Conservation (phyloP, 2,329 filamentous ascomycete species). For the Myotisia sp. region DNA sequence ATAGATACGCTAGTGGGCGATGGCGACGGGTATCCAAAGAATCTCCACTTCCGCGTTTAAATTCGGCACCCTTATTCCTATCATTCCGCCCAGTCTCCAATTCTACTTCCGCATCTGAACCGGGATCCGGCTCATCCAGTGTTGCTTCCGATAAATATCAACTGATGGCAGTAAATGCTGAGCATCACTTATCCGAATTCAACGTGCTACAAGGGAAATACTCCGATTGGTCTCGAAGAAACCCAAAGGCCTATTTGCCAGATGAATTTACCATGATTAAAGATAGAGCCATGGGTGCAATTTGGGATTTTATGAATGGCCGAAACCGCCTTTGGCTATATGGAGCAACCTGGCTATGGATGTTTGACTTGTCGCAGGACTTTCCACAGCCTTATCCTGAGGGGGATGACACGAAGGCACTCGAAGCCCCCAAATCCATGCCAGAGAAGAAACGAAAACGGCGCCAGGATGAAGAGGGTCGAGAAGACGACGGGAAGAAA, state of each 20-base stretch:
- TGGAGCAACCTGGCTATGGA: constrained; percentile 72
- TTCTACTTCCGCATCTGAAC: constrained; percentile 30
- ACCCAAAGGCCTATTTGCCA: constrained; percentile 62
- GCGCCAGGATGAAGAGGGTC: constrained; percentile 11
- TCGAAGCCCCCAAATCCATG: neutral
- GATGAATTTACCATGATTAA: constrained; percentile 57
- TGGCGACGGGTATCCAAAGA: constrained; percentile 66
- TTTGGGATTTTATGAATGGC: constrained; percentile 56
- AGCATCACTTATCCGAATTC: constrained; percentile 61
- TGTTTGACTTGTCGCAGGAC: constrained; percentile 72
- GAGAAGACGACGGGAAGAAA: constrained; percentile 26
- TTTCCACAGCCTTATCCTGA: constrained; percentile 33
- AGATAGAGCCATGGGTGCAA: constrained; percentile 66
- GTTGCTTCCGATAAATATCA: constrained; percentile 37
- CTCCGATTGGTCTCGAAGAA: constrained; percentile 73
- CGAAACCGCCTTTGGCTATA: constrained; percentile 72
- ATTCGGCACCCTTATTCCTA: constrained; percentile 49
- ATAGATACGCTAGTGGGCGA: constrained; percentile 30
- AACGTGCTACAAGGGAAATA: constrained; percentile 62
- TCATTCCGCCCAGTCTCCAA: constrained; percentile 44
- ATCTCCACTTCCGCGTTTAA: constrained; percentile 53
- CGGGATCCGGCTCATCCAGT: neutral
- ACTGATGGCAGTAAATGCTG: constrained; percentile 49
- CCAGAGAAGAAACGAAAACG: constrained; percentile 29
- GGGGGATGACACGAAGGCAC: constrained; percentile 13